Evolutionary conservation across 148 eudicot genomes (phyloP), one percentile per base, ranked within the genome.

Genomic region (Vaccinium corymbosum): DNA sequence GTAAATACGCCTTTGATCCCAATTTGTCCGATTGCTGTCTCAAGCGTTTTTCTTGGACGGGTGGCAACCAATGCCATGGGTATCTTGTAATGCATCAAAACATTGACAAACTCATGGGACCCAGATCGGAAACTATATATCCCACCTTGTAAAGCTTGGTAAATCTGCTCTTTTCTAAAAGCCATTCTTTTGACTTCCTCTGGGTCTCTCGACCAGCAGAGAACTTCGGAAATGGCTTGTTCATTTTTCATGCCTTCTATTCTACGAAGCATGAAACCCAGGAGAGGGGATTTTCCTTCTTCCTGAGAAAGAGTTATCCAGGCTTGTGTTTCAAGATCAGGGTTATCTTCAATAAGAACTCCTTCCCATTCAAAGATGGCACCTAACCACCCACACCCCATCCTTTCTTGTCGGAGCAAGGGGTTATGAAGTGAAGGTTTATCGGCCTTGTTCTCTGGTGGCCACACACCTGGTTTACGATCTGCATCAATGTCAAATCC

Each of bases 321-420:
- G 13, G 99, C 92, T 82, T 97, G 98, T 81, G 90, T 92, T 88
- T 97, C 98, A 32, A 90, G 92, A 83, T 92, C 93, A 49, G 97
- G 94, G 82, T 92, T 93, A 75, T 93, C 97, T 82, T 97, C 99
- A 79, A 93, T 88, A 20, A 97, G 83, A 32, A 97, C 99, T 1
- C 99, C 98, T 90, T 97, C 99, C 97, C 94, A 97, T 83, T 97
- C 98, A n/a, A 97, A 97, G 80, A 97, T 94, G 22, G 93, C 99
- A 80, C 97, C 98, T 78, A 97, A 81, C 97, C 97, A 94, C 50
- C 99, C 99, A 86, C 95, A 92, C 14, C 99, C 98, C 97, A 96
- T 87, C 87, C 98, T 90, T 72, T 96, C 95, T 66, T 90, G 94
- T 22, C 98, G 82, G 72, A 93, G 94, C 91, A 96, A 92, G 19